Conservation (phyloP, 306 rosid genomes). For the Chamaecrista fasciculata region DNA sequence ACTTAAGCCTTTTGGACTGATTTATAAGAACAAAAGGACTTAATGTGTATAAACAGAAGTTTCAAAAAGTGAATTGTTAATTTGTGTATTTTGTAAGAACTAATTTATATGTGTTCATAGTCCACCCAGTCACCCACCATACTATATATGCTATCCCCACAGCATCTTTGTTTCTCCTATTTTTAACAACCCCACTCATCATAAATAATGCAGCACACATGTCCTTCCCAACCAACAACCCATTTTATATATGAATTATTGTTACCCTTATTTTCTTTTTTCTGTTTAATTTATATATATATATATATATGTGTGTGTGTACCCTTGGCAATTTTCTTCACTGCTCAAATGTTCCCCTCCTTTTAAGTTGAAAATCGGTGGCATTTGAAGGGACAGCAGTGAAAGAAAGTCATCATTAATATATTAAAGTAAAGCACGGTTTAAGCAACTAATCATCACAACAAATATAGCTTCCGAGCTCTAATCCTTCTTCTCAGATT, state of each 20-base stretch:
- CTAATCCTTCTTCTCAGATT: not conserved
- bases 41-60: too few species aligned
- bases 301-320: too few species aligned
- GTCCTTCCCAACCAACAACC: slow-evolving; percentile 23
- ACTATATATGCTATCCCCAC: not conserved
- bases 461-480: not conserved
- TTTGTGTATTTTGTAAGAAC: too few species aligned
- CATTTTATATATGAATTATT: slow-evolving; percentile 3
- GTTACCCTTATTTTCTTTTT: not conserved
- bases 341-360: slow-evolving; percentile 6
- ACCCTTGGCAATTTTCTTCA: slow-evolving; percentile 4
- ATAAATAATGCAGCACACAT: slow-evolving; percentile 29
- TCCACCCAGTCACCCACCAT: too few species aligned
- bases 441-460: not conserved
- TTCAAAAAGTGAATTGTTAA: too few species aligned
- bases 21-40: too few species aligned
- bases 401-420: not conserved
- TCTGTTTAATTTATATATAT: not conserved
- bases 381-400: slow-evolving; percentile 2
- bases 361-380: slow-evolving; percentile 3
- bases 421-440: slow-evolving; percentile 9
- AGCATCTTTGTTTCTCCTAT: slow-evolving; percentile 29
- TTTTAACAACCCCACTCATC: slow-evolving; percentile 35
- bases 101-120: too few species aligned
- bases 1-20: too few species aligned